Percentiles rank a stretch among this genome's conserved stretches.
phyloP scores from a whole-genome alignment of 192 early-diverging fungal genomes.

The Linderina pennispora region DNA sequence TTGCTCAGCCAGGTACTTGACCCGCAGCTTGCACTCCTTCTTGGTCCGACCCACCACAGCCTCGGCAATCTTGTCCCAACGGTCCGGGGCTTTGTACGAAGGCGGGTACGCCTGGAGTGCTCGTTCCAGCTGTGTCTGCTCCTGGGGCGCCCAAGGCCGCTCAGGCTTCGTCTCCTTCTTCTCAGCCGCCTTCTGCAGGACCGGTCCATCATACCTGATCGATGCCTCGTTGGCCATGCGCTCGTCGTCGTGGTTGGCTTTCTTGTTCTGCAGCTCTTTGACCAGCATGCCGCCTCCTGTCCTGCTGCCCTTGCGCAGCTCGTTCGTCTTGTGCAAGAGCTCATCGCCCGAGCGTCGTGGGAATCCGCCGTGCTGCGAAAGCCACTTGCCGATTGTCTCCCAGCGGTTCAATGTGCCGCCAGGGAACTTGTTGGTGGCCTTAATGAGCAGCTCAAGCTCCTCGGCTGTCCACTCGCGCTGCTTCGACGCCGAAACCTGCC shows the following conservation, averaged over 20 bases:
- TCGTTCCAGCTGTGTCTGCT: constrained; percentile 51
- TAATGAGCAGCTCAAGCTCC: constrained; percentile 68
- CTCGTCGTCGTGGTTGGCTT: constrained; percentile 7
- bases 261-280: constrained; percentile 28
- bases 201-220: constrained; percentile 17
- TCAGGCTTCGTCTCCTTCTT: constrained; percentile 1
- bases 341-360: constrained; percentile 57
- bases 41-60: constrained; percentile 53
- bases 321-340: constrained; percentile 62
- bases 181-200: not conserved
- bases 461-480: constrained; percentile 58
- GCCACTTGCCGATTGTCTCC: constrained; percentile 74
- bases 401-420: constrained; percentile 69
- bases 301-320: constrained; percentile 56
- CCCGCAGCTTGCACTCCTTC: constrained; percentile 59
- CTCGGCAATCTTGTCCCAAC: constrained; percentile 61
- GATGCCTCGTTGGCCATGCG: constrained; percentile 5
- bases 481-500: not conserved
- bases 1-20: constrained; percentile 39
- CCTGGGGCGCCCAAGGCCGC: constrained; percentile 46
- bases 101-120: constrained; percentile 57
- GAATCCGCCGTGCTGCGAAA: constrained; percentile 64
- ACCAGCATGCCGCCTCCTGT: constrained; percentile 32
- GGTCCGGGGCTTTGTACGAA: constrained; percentile 50
- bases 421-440: constrained; percentile 75